Evolutionary conservation across 2,329 filamentous ascomycete genomes (phyloP), one percentile per base, ranked within the genome.

Genomic region (Aspergillus puulaauensis): DNA sequence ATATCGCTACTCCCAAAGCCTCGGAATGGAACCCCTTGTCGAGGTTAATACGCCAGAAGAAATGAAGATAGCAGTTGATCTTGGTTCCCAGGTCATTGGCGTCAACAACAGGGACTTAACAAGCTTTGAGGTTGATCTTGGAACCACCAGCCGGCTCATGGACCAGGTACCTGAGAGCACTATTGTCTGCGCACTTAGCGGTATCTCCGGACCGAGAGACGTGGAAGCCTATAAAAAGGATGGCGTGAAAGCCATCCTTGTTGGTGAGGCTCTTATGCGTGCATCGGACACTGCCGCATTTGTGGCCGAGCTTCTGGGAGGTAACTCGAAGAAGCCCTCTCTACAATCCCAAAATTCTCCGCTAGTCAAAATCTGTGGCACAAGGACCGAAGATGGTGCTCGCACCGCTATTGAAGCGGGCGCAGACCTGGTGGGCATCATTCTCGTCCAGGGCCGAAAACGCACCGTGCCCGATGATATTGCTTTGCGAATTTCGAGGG

Each of bases 51-150:
- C 90, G 43, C 86, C 88, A 0, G 90, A 95, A 50, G 95, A 99
- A 76, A 99, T 97, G 91, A 83, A 88, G 40, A 87, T 87, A 56
- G 95, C 96, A 7, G 86, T 97, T 46, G 85, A 90, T 56, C 82
- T 99, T 21, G 95, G 93, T 11, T 85, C 95, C 21, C 89, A 93
- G 75, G 93, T 91, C 39, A 96, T 99, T 68, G 95, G 95, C 24
- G 95, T 99, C 66, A 99, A 99, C 78, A 99, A 99, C 79, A 88
- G 95, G 55, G 96, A 99, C 70, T 82, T 99, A 12, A 93, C 93
- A 66, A 98, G 89, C 68, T 99, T 99, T 68, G 93, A 98, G 71
- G 95, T 99, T 19, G 96, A 99, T 73, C 84, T 99, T 62, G 87
- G 90, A 60, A 99, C 93, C 0, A 96, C 93, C 1, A 92, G 90